Percentiles rank a stretch among this genome's conserved stretches.
Conservation (phyloP, 768 basidiomycete genomes). For the Cubamyces sp. region DNA sequence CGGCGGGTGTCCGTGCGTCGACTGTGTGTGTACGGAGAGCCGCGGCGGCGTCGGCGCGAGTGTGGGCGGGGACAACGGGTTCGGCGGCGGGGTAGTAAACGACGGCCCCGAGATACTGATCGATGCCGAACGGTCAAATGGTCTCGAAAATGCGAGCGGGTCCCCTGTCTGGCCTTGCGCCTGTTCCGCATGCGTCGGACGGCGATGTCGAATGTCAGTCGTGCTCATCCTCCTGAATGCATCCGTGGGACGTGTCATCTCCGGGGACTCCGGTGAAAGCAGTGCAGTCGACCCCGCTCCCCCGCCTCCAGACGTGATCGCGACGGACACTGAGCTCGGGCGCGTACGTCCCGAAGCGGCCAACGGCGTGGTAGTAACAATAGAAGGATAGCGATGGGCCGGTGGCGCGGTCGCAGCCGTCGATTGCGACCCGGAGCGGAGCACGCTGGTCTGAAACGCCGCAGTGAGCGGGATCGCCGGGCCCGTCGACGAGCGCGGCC, state of each 20-base stretch:
- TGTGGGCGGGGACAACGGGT: constrained; percentile 15
- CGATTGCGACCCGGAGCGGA: constrained; percentile 22
- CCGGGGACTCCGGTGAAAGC: constrained; percentile 12
- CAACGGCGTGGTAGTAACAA: constrained; percentile 12
- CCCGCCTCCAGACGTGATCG: background rate
- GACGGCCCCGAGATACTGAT: background rate
- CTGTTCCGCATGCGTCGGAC: constrained; percentile 4
- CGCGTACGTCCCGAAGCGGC: constrained; percentile 4
- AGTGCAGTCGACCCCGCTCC: background rate
- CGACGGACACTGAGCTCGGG: constrained; percentile 14
- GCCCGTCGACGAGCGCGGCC: constrained; percentile 29
- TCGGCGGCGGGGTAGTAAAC: constrained; percentile 10
- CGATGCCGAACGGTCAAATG: background rate
- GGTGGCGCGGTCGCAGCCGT: constrained; percentile 1
- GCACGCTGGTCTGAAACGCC: constrained; percentile 31
- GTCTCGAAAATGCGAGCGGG: constrained; percentile 1
- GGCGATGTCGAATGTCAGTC: constrained; percentile 25
- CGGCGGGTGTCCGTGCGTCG: background rate
- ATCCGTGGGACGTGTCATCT: constrained; percentile 21
- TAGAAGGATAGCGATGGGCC: constrained; percentile 26
- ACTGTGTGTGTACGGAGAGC: constrained; percentile 2
- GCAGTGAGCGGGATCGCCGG: constrained; percentile 27
- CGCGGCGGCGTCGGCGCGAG: constrained; percentile 7
- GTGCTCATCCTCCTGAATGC: constrained; percentile 26
- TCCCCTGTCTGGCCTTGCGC: constrained; percentile 2